Conservation (phyloP, 2,329 filamentous ascomycete species). For the Pseudopyricularia javanii region DNA sequence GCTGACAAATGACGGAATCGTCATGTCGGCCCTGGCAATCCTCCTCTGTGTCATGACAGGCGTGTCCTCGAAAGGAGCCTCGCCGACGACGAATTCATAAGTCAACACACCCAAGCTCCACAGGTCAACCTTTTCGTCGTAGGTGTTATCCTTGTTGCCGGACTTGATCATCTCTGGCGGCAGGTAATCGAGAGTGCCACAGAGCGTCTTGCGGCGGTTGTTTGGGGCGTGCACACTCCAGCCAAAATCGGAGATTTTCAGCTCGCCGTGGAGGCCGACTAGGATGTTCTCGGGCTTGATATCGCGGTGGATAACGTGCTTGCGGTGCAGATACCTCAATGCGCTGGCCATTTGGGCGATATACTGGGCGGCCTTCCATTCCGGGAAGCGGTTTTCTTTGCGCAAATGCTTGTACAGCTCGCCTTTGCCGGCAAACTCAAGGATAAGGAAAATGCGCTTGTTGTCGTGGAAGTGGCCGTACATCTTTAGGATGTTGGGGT, state of each 20-base stretch:
- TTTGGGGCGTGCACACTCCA: slow-evolving; percentile 98
- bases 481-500: slow-evolving; percentile 73
- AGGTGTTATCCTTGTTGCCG: slow-evolving; percentile 71
- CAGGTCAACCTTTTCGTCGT: slow-evolving; percentile 89
- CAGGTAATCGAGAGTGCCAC: slow-evolving; percentile 92
- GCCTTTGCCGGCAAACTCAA: slow-evolving; percentile 76
- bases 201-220: slow-evolving; percentile 87
- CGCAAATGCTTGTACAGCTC: slow-evolving; percentile 82
- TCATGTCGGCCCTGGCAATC: slow-evolving; percentile 85
- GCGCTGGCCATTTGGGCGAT: slow-evolving; percentile 86
- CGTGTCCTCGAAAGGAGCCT: slow-evolving; percentile 94
- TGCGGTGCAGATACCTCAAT: slow-evolving; percentile 82
- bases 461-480: slow-evolving; percentile 85
- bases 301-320: slow-evolving; percentile 93
- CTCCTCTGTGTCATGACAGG: slow-evolving; percentile 87
- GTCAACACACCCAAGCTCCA: slow-evolving; percentile 93
- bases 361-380: slow-evolving; percentile 79
- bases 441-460: slow-evolving; percentile 76
- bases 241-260: slow-evolving; percentile 97
- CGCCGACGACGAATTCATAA: slow-evolving; percentile 91
- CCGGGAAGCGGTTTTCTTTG: slow-evolving; percentile 66
- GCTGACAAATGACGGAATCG: slow-evolving; percentile 80
- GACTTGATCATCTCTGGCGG: slow-evolving; percentile 87
- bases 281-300: slow-evolving; percentile 98
- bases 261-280: slow-evolving; percentile 90